These are phyloP conservation scores for Cladorrhinum sp. DNA, from an alignment of 2,329 filamentous ascomycete species.

Conservation along the genomic window DNA sequence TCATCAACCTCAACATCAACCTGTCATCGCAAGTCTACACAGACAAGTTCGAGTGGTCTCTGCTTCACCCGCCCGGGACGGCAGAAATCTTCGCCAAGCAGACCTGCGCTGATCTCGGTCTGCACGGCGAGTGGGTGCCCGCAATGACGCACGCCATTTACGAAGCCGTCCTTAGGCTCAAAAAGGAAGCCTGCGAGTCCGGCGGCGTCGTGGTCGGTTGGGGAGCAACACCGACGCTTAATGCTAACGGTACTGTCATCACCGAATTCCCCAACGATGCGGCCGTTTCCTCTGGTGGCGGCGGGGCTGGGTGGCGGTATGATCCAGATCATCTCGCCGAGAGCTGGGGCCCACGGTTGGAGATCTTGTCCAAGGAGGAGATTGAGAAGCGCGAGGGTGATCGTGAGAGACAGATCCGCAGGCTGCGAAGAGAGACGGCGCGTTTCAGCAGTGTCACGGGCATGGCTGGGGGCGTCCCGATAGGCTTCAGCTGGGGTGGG, in stretches of 20 bases:
- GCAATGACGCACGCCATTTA: slow-evolving; percentile 96
- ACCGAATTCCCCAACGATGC: slow-evolving; percentile 85
- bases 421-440: slow-evolving; percentile 85
- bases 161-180: slow-evolving; percentile 84
- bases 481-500: slow-evolving; percentile 48
- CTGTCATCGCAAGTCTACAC: slow-evolving; percentile 88
- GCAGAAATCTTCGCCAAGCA: slow-evolving; percentile 89
- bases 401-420: slow-evolving; percentile 82
- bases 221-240: slow-evolving; percentile 39
- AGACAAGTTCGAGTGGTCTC: slow-evolving; percentile 97
- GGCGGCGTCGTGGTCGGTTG: slow-evolving; percentile 78
- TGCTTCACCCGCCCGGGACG: slow-evolving; percentile 86
- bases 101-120: slow-evolving; percentile 86
- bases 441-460: slow-evolving; percentile 84
- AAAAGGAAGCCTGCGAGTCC: slow-evolving; percentile 95
- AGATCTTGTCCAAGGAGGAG: slow-evolving; percentile 84
- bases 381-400: slow-evolving; percentile 97
- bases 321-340: slow-evolving; percentile 85
- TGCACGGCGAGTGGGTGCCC: slow-evolving; percentile 89
- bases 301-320: slow-evolving; percentile 81
- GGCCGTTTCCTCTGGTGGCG: slow-evolving; percentile 42
- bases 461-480: slow-evolving; percentile 72
- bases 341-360: slow-evolving; percentile 80
- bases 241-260: slow-evolving; percentile 42
- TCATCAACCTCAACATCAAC: slow-evolving; percentile 88